Percentiles rank a stretch among this genome's conserved stretches.
phyloP scores from a whole-genome alignment of 495 filamentous ascomycete genomes.

The Penicillium crystallinum region DNA sequence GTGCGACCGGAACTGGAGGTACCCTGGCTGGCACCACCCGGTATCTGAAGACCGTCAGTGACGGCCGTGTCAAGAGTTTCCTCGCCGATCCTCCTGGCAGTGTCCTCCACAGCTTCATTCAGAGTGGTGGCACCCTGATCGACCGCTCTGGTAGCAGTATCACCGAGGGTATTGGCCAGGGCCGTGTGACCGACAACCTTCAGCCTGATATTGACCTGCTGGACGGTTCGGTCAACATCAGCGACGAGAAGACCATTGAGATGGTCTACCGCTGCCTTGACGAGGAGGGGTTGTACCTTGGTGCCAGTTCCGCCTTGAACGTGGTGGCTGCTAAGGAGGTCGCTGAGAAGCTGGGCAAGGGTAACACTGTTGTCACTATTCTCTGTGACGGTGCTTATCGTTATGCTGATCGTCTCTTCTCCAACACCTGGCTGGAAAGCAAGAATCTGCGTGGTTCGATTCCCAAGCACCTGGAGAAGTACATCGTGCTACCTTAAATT shows the following conservation, averaged over 20 bases:
- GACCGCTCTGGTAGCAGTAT: constrained; percentile 87
- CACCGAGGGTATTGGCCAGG: constrained; percentile 97
- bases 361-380: constrained; percentile 88
- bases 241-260: constrained; percentile 89
- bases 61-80: constrained; percentile 78
- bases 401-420: constrained; percentile 92
- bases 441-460: constrained; percentile 82
- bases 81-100: constrained; percentile 90
- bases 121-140: constrained; percentile 71
- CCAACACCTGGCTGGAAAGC: constrained; percentile 75
- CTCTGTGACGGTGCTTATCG: constrained; percentile 94
- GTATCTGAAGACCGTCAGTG: constrained; percentile 79
- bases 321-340: constrained; percentile 94
- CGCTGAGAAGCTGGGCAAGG: constrained; percentile 81
- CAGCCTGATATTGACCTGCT: constrained; percentile 76
- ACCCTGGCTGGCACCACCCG: constrained; percentile 86
- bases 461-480: constrained; percentile 80
- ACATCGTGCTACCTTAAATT: constrained; percentile 76
- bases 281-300: constrained; percentile 95
- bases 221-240: constrained; percentile 80
- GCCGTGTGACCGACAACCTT: constrained; percentile 92
- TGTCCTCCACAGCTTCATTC: constrained; percentile 88
- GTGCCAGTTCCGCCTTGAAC: constrained; percentile 87
- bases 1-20: constrained; percentile 87
- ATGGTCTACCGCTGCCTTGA: constrained; percentile 98